phyloP scores from a whole-genome alignment of 2,329 filamentous ascomycete genomes.

The Colletotrichum tamarilloi region DNA sequence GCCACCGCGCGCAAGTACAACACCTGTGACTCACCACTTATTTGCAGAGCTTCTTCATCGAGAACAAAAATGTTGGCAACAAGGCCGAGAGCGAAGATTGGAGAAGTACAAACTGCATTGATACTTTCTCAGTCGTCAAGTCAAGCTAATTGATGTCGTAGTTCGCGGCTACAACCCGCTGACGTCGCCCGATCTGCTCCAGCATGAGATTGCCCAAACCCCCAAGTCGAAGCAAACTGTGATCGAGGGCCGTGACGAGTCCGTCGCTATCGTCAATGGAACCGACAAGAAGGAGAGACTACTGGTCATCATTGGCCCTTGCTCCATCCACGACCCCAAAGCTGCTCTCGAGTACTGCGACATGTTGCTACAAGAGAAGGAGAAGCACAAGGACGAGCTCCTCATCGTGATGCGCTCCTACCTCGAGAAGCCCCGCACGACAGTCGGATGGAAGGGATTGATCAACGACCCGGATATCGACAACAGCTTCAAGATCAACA shows the following conservation, averaged over 20 bases:
- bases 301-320: constrained; percentile 88
- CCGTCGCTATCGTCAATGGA: constrained; percentile 75
- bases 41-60: constrained; percentile 74
- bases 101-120: constrained; percentile 70
- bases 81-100: constrained; percentile 81
- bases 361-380: constrained; percentile 80
- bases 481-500: constrained; percentile 99
- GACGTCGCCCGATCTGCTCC: constrained; percentile 92
- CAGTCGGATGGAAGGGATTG: constrained; percentile 97
- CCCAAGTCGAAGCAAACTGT: constrained; percentile 69
- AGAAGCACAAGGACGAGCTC: constrained; percentile 89
- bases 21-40: constrained; percentile 40
- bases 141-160: constrained; percentile 48
- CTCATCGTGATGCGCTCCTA: constrained; percentile 98
- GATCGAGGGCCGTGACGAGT: constrained; percentile 70
- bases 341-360: constrained; percentile 95
- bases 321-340: constrained; percentile 95
- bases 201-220: constrained; percentile 84
- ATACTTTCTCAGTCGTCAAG: not conserved
- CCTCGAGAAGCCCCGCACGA: constrained; percentile 97
- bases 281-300: constrained; percentile 70
- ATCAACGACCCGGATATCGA: constrained; percentile 99
- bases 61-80: constrained; percentile 84
- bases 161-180: constrained; percentile 93
- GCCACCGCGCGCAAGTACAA: not conserved